These are phyloP conservation scores for Penicilliopsis zonata DNA, from an alignment of 495 filamentous ascomycete species.

Conservation along the genomic window DNA sequence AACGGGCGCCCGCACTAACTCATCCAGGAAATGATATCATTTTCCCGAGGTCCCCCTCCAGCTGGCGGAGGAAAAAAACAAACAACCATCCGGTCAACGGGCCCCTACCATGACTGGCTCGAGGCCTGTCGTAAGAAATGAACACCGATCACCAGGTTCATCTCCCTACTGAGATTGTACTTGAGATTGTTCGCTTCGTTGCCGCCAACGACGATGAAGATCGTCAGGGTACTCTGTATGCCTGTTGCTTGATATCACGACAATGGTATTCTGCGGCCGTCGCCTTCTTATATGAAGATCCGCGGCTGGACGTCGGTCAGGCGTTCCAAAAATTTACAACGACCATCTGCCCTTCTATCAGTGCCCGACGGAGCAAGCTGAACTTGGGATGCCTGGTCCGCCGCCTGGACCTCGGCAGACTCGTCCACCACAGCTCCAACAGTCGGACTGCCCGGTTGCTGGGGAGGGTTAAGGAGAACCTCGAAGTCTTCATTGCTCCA, in stretches of 20 bases:
- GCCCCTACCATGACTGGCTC: slow-evolving; percentile 3
- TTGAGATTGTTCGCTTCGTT: slow-evolving; percentile 27
- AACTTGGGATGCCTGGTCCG: slow-evolving; percentile 45
- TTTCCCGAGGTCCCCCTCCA: too few species aligned
- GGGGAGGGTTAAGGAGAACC: slow-evolving; percentile 40
- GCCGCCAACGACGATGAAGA: slow-evolving; percentile 5
- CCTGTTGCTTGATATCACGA: slow-evolving; percentile 44
- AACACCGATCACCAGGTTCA: slow-evolving; percentile 9
- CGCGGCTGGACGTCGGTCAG: slow-evolving; percentile 31
- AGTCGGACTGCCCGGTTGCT: slow-evolving; percentile 54
- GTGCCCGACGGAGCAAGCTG: slow-evolving; percentile 39
- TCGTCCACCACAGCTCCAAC: slow-evolving; percentile 55
- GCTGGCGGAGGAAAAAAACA: too few species aligned
- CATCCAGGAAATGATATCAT: too few species aligned
- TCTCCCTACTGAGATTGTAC: slow-evolving; percentile 42
- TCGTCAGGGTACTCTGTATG: slow-evolving; percentile 34
- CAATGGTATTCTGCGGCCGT: slow-evolving; percentile 54
- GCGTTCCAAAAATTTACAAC: slow-evolving; percentile 47
- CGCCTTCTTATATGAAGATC: slow-evolving; percentile 41
- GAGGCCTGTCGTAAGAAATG: slow-evolving; percentile 3
- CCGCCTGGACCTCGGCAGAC: slow-evolving; percentile 41
- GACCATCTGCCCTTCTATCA: slow-evolving; percentile 52
- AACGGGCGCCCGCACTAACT: background rate
- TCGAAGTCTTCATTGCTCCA: slow-evolving; percentile 54
- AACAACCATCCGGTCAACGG: background rate